Evolutionary conservation across 306 rosid genomes (phyloP).

Genomic region (Cucumis melo): DNA sequence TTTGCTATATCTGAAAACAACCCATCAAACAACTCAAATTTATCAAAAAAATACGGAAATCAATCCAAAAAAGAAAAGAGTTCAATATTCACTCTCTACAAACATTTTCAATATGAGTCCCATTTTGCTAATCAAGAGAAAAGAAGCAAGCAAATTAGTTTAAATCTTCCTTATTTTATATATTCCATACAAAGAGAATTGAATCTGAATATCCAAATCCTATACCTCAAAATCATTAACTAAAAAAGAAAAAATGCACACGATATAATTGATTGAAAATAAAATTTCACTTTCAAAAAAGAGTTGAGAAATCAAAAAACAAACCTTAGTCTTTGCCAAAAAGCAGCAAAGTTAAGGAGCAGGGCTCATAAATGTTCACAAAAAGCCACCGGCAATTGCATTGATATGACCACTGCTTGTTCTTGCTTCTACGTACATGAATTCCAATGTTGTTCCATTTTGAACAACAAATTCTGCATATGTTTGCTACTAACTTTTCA

Average conservation of each 20-base stretch:
- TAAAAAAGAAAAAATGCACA: not conserved
- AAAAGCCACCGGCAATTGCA: not conserved
- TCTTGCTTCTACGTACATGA: not conserved
- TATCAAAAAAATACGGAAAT: not conserved
- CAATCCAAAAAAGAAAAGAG: not conserved
- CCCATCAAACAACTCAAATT: not conserved
- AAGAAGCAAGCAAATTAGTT: not conserved
- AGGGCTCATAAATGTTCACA: not conserved
- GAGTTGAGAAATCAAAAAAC: not conserved
- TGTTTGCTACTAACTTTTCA: not conserved
- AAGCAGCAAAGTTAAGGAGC: not conserved
- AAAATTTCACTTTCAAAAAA: not conserved
- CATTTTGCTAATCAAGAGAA: not conserved
- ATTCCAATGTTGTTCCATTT: not conserved
- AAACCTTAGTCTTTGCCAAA: not conserved
- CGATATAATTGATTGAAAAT: not conserved
- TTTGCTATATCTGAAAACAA: too few relatives aligned
- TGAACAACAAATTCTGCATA: not conserved
- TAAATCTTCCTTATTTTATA: not conserved
- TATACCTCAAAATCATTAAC: not conserved
- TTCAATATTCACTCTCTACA: not conserved
- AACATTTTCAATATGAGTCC: not conserved
- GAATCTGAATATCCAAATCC: not conserved
- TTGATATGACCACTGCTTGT: not conserved
- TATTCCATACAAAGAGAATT: not conserved